Evolutionary conservation across 1,284 basidiomycete genomes (phyloP).

Genomic region (Boletus nobilissimus): DNA sequence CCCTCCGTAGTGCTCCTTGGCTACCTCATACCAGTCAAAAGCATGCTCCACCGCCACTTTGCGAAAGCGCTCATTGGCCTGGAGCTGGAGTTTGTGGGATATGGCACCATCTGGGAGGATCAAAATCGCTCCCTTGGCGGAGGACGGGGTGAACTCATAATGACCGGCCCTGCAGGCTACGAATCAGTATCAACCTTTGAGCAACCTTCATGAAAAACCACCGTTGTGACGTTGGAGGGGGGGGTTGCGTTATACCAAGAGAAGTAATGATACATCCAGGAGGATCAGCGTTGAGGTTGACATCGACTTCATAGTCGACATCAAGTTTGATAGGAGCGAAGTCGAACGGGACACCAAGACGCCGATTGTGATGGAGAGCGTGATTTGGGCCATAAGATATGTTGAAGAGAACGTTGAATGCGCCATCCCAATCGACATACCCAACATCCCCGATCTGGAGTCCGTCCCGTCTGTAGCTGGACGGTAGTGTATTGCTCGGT

Average conservation of each 20-base stretch:
- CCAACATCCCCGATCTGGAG: constrained; percentile 28
- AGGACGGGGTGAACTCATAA: background rate
- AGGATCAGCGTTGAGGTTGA: background rate
- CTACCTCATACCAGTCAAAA: background rate
- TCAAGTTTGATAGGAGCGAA: background rate
- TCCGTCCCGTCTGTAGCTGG: background rate
- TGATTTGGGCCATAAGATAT: background rate
- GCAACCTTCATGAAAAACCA: background rate
- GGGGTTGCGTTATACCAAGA: background rate
- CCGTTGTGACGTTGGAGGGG: background rate
- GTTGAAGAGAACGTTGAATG: constrained; percentile 19
- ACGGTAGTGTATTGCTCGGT: constrained; percentile 2
- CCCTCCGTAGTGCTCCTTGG: background rate
- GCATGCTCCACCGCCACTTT: background rate
- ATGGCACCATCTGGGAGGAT: constrained; percentile 24
- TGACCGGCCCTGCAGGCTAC: background rate
- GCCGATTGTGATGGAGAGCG: background rate
- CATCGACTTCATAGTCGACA: background rate
- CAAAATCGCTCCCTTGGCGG: constrained; percentile 16
- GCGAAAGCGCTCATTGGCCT: background rate
- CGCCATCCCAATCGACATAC: background rate
- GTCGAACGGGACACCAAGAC: background rate
- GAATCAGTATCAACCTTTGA: background rate
- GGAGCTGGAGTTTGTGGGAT: background rate
- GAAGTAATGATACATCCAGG: background rate